A percentile compares a stretch with the other conserved stretches of the same genome.
Conservation (phyloP, 2,329 filamentous ascomycete species). For the Diaporthe batatas region DNA sequence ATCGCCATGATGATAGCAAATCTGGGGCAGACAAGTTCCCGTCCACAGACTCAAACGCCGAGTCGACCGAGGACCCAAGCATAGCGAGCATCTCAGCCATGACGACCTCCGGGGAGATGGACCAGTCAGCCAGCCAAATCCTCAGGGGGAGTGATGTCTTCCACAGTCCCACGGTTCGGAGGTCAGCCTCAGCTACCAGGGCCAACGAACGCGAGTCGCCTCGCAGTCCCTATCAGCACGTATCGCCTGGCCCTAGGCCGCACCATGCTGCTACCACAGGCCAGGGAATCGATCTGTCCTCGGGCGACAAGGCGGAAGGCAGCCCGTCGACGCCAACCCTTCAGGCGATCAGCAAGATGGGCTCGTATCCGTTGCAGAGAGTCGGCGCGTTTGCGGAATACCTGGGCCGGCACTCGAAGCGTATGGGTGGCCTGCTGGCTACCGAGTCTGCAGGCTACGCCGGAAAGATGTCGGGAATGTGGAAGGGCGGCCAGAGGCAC, state of each 20-base stretch:
- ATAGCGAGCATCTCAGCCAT: conserved; percentile 73
- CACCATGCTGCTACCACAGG: conserved; percentile 57
- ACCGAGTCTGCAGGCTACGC: conserved; percentile 96
- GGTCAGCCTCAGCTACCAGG: conserved; percentile 58
- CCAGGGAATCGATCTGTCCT: conserved; percentile 49
- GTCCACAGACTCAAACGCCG: conserved; percentile 81
- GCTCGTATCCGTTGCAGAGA: conserved; percentile 84
- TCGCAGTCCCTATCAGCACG: conserved; percentile 27
- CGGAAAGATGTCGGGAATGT: conserved; percentile 97
- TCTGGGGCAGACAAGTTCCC: conserved; percentile 67
- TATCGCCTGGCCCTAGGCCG: conserved; percentile 35
- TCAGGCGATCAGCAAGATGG: conserved; percentile 69
- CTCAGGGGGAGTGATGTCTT: conserved; percentile 90
- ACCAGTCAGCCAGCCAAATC: conserved; percentile 92
- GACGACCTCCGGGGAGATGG: conserved; percentile 75
- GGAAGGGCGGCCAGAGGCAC: conserved; percentile 90
- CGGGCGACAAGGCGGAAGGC: conserved; percentile 47
- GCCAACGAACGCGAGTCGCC: conserved; percentile 41
- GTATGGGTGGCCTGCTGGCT: conserved; percentile 85
- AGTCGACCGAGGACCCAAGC: conserved; percentile 79
- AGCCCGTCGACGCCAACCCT: conserved; percentile 58
- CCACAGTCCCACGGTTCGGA: conserved; percentile 78
- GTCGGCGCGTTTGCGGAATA: conserved; percentile 88
- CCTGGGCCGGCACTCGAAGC: conserved; percentile 81
- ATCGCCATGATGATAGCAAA: conserved; percentile 60